phyloP scores from a whole-genome alignment of 1,284 basidiomycete genomes.

The Trichosporon faecale region DNA sequence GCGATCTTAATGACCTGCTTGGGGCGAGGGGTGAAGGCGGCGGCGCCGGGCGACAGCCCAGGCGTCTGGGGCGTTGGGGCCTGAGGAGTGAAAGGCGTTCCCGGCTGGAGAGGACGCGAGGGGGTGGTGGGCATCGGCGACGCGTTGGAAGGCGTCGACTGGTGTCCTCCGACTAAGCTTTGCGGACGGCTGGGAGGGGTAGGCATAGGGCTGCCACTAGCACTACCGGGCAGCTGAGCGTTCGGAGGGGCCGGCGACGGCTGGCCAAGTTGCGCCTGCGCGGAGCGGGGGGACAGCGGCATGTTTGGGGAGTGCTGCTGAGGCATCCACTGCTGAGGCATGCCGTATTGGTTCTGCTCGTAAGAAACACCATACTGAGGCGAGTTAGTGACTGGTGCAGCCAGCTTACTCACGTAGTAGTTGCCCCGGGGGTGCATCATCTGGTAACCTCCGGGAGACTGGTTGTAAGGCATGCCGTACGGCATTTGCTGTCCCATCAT shows the following conservation, averaged over 20 bases:
- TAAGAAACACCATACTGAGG: constrained; percentile 1
- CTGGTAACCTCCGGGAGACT: constrained; percentile 30
- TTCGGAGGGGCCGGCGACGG: constrained; percentile 36
- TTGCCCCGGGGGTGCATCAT: constrained; percentile 39
- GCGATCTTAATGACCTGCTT: constrained; percentile 46
- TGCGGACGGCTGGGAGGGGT: constrained; percentile 42
- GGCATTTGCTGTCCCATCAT: constrained; percentile 26
- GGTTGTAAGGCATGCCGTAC: constrained; percentile 37
- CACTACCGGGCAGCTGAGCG: constrained; percentile 33
- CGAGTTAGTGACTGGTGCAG: not conserved
- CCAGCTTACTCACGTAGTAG: constrained; percentile 37
- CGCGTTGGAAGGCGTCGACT: constrained; percentile 30
- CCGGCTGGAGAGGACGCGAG: constrained; percentile 30
- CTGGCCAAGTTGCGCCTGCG: constrained; percentile 30
- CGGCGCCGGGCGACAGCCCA: constrained; percentile 37
- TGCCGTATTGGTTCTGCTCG: constrained; percentile 5
- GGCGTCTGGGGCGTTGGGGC: constrained; percentile 15
- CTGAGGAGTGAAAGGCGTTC: constrained; percentile 31
- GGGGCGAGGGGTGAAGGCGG: constrained; percentile 44
- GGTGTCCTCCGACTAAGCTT: constrained; percentile 33
- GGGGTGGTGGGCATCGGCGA: constrained; percentile 41
- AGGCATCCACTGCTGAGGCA: constrained; percentile 15
- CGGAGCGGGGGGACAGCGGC: constrained; percentile 40
- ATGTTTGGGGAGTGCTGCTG: constrained; percentile 32
- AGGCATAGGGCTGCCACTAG: constrained; percentile 37